Evolutionary conservation across 805 yeast genomes (phyloP).

Genomic region (Saccharomycopsis sp.): DNA sequence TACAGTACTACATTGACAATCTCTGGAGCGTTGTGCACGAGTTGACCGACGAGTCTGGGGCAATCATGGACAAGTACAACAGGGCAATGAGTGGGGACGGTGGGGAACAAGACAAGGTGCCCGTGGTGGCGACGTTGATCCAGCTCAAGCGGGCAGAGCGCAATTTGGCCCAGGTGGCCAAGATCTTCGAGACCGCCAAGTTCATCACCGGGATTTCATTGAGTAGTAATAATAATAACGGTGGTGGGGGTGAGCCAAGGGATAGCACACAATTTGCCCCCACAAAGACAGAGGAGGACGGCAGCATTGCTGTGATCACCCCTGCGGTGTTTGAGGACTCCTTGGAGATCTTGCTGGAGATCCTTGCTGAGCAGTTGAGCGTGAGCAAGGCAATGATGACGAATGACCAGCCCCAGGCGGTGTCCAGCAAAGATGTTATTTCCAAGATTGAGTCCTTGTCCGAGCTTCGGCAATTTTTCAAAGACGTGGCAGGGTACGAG

Average conservation of each 20-base stretch:
- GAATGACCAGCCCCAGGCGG: too few species aligned
- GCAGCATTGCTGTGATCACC: constrained; percentile 3
- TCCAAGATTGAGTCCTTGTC: constrained; percentile 14
- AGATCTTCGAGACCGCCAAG: constrained; percentile 18
- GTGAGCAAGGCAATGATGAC: constrained; percentile 10
- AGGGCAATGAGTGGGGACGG: too few species aligned
- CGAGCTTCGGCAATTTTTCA: constrained; percentile 14
- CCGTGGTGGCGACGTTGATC: too few species aligned
- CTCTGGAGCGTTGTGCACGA: constrained; percentile 10
- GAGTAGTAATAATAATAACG: background rate
- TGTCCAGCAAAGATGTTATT: constrained; percentile 5
- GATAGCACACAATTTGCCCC: constrained; percentile 5
- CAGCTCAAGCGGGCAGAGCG: constrained; percentile 5
- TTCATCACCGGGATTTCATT: constrained; percentile 17
- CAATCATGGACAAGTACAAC: too few species aligned
- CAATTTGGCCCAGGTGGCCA: constrained; percentile 6
- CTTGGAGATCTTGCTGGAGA: constrained; percentile 12
- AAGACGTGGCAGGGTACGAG: constrained; percentile 11
- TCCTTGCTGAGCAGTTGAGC: constrained; percentile 13
- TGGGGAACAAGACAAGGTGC: too few species aligned
- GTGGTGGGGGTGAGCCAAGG: background rate
- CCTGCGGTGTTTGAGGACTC: constrained; percentile 12
- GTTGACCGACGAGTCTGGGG: constrained; percentile 5
- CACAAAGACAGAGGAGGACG: background rate
- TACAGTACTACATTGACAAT: constrained; percentile 15